Evolutionary conservation across 176 grass and related monocot genomes (phyloP).

Genomic region (Carex myosuroides): DNA sequence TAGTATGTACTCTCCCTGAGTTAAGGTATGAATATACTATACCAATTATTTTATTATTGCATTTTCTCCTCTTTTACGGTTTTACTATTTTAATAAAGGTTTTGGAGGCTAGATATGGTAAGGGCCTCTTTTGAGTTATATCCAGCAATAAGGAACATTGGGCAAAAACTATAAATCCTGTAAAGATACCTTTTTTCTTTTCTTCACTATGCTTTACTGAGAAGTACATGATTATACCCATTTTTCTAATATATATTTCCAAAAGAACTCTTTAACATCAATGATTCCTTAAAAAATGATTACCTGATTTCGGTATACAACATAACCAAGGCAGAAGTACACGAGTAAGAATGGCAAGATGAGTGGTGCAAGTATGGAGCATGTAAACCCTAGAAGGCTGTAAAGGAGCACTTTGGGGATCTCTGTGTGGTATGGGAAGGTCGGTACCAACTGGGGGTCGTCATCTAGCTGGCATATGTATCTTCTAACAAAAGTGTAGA

Average conservation of each 20-base stretch:
- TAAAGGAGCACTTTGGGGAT: slow-evolving; percentile 79
- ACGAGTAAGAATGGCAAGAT: slow-evolving; percentile 87
- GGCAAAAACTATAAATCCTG: neutral
- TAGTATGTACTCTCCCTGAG: neutral
- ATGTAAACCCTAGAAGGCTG: slow-evolving; percentile 74
- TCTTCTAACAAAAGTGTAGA: slow-evolving; percentile 63
- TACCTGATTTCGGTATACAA: slow-evolving; percentile 93
- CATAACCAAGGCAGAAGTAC: slow-evolving; percentile 82
- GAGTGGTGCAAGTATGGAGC: slow-evolving; percentile 85
- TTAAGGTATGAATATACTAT: neutral
- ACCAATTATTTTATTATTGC: neutral
- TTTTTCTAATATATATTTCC: neutral
- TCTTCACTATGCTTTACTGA: neutral
- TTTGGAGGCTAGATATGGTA: neutral
- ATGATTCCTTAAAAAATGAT: neutral
- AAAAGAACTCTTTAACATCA: neutral
- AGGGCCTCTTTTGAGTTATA: neutral
- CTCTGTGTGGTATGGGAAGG: slow-evolving; percentile 93
- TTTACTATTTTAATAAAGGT: neutral
- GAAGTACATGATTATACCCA: neutral
- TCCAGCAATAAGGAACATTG: neutral
- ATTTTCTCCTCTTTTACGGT: neutral
- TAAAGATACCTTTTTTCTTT: neutral
- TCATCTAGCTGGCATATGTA: slow-evolving; percentile 40
- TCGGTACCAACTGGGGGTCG: slow-evolving; percentile 48